Evolutionary conservation across 2,329 filamentous ascomycete species (phyloP).

Genomic region (Nemania sp.): DNA sequence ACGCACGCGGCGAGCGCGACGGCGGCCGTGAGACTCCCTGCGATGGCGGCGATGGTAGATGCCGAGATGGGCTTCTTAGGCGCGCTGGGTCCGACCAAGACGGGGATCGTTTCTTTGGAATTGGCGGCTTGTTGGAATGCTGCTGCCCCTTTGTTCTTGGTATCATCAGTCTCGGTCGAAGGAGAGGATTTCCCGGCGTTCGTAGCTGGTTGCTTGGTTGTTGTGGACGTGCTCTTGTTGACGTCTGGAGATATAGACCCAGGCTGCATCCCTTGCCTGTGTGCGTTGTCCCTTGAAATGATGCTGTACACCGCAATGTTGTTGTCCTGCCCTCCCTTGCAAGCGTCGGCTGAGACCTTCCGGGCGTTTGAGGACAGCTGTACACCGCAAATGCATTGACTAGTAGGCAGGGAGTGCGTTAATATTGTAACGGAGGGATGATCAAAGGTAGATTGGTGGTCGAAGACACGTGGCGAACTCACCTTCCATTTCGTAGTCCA

Average conservation of each 20-base stretch:
- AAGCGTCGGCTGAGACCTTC: slow-evolving; percentile 31
- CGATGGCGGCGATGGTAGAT: slow-evolving; percentile 33
- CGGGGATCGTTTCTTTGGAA: slow-evolving; percentile 4
- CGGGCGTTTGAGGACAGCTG: slow-evolving; percentile 26
- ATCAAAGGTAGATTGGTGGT: background rate
- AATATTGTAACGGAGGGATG: background rate
- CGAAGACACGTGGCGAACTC: background rate
- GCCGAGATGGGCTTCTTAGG: slow-evolving; percentile 13
- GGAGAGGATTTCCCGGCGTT: background rate
- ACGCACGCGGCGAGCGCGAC: slow-evolving; percentile 31
- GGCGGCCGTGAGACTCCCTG: slow-evolving; percentile 34
- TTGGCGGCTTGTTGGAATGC: background rate
- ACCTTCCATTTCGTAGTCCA: slow-evolving; percentile 37
- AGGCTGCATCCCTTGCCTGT: background rate
- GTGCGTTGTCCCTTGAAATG: background rate
- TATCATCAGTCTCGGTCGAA: background rate
- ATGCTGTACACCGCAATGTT: slow-evolving; percentile 33
- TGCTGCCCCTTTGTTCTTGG: background rate
- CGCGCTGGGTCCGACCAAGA: background rate
- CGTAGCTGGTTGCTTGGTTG: background rate
- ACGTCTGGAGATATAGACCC: background rate
- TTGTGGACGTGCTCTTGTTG: too few species aligned
- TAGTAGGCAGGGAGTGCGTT: slow-evolving; percentile 14
- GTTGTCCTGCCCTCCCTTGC: slow-evolving; percentile 28
- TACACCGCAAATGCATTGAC: slow-evolving; percentile 35